A percentile compares a stretch with the other conserved stretches of the same genome.
Conservation (phyloP, 2,329 filamentous ascomycete genomes). For the Xenoacremonium recifei region DNA sequence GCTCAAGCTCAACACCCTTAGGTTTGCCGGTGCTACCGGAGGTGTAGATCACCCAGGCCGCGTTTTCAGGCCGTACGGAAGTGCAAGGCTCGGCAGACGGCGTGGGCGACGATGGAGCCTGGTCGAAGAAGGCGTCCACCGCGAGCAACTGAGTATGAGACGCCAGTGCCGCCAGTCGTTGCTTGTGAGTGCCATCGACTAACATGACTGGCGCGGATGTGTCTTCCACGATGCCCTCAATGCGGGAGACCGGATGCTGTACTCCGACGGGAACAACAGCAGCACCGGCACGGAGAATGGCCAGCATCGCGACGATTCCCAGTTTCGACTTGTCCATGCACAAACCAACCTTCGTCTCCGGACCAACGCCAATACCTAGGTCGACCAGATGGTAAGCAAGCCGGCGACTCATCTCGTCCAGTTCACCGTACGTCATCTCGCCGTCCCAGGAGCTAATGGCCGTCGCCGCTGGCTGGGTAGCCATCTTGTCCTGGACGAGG, state of each 20-base stretch:
- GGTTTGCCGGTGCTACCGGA: slow-evolving; percentile 19
- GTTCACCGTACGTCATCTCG: slow-evolving; percentile 37
- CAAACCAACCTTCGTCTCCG: slow-evolving; percentile 28
- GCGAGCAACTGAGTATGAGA: neutral
- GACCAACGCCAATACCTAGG: slow-evolving; percentile 24
- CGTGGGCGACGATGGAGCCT: neutral
- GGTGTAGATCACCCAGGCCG: slow-evolving; percentile 20
- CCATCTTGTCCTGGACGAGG: neutral
- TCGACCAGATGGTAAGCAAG: slow-evolving; percentile 36
- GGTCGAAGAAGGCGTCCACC: neutral
- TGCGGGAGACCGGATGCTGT: neutral
- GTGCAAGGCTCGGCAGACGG: neutral
- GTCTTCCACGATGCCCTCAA: neutral
- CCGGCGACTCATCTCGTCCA: slow-evolving; percentile 27
- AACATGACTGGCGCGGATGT: neutral
- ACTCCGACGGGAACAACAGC: slow-evolving; percentile 25
- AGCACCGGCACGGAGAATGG: slow-evolving; percentile 34
- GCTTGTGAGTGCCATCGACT: neutral
- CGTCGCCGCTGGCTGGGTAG: slow-evolving; percentile 27
- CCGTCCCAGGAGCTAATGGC: slow-evolving; percentile 46
- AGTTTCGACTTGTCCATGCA: slow-evolving; percentile 39
- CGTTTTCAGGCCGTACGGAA: slow-evolving; percentile 1
- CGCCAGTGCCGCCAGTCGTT: neutral
- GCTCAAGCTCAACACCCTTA: slow-evolving; percentile 18
- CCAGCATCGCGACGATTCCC: slow-evolving; percentile 32